Evolutionary conservation across 371 early-diverging fungal species (phyloP).

Genomic region (Lichtheimia ramosa): DNA sequence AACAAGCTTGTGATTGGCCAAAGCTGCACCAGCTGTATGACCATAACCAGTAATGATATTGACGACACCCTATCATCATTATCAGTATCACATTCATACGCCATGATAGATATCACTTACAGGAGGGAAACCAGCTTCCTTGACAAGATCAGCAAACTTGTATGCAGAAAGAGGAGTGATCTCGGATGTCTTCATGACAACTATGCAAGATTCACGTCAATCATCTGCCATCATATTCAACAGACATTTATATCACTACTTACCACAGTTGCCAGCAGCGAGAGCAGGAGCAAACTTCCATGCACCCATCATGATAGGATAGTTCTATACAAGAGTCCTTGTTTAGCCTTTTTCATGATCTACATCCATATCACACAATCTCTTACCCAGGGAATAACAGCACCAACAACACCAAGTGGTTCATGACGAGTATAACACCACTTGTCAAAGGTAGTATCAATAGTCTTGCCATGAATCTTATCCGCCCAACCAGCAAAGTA

Average conservation of each 20-base stretch:
- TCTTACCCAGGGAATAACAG: conserved; percentile 61
- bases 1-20: conserved; percentile 27
- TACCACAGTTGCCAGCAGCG: conserved; percentile 66
- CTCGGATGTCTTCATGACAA: conserved; percentile 59
- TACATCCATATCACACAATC: background rate
- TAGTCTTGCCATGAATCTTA: conserved; percentile 57
- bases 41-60: conserved; percentile 69
- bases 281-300: conserved; percentile 94
- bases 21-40: conserved; percentile 30
- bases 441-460: conserved; percentile 40
- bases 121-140: conserved; percentile 49
- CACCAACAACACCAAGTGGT: conserved; percentile 80
- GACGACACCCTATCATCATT: conserved; percentile 59
- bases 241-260: conserved; percentile 18
- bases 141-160: conserved; percentile 45
- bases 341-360: background rate
- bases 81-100: background rate
- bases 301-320: conserved; percentile 55
- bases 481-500: conserved; percentile 85
- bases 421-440: conserved; percentile 72
- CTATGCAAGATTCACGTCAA: conserved; percentile 9
- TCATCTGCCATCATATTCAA: background rate
- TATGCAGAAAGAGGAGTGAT: conserved; percentile 55
- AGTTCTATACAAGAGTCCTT: conserved; percentile 13
- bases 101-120: conserved; percentile 19